A percentile compares a stretch with the other conserved stretches of the same genome.
phyloP scores from a whole-genome alignment of 192 early-diverging fungal species.

The Gryganskiella cystojenkinii region DNA sequence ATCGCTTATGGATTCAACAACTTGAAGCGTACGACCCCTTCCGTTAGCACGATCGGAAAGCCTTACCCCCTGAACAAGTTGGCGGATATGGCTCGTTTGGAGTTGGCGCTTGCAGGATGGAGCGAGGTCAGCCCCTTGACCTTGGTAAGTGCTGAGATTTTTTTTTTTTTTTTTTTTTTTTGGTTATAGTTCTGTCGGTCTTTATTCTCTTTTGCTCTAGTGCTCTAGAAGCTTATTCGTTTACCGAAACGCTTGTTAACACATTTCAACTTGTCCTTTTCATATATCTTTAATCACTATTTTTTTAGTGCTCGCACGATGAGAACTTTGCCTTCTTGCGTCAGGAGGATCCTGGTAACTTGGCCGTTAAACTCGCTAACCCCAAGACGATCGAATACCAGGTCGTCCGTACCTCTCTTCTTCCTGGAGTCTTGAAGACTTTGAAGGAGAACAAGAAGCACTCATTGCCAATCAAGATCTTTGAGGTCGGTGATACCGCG shows the following conservation, averaged over 20 bases:
- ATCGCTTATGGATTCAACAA: constrained; percentile 98
- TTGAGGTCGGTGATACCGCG: constrained; percentile 96
- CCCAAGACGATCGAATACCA: constrained; percentile 93
- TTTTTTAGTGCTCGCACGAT: constrained; percentile 89
- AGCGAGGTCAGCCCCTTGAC: constrained; percentile 95
- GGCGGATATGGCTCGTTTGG: constrained; percentile 84
- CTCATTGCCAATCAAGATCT: constrained; percentile 91
- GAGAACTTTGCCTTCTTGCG: constrained; percentile 95
- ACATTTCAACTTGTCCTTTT: background rate
- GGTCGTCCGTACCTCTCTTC: constrained; percentile 91
- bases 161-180: background rate
- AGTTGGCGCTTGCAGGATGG: constrained; percentile 91
- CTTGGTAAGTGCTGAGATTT: constrained; percentile 67
- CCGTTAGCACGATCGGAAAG: constrained; percentile 84
- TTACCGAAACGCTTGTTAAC: background rate
- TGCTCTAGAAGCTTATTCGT: background rate
- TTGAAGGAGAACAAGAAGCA: constrained; percentile 87
- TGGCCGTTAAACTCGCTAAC: constrained; percentile 90
- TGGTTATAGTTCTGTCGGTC: background rate
- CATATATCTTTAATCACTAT: constrained; percentile 6
- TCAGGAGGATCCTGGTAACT: constrained; percentile 77
- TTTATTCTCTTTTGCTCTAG: background rate
- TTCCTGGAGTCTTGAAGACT: constrained; percentile 96
- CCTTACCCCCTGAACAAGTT: constrained; percentile 95
- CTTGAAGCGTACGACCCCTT: constrained; percentile 82